These are phyloP conservation scores for Diplosphaera chodatii DNA, from an alignment of 139 green algal species.

Conservation along the genomic window DNA sequence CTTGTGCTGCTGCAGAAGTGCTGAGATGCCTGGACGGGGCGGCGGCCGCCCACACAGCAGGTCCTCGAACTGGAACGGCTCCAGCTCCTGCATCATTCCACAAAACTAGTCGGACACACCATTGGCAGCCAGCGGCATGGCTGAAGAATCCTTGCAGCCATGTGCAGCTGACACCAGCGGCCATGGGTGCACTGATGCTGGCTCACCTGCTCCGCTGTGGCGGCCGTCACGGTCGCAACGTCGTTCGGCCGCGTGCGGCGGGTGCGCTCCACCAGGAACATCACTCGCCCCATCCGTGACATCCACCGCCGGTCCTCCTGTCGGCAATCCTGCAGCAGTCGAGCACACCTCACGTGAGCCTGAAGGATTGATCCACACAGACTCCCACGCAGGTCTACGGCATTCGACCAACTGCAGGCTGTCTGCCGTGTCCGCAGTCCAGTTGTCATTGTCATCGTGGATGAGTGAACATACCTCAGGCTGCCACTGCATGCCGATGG, in stretches of 20 bases:
- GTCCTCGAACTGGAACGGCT: not conserved
- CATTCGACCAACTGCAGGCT: not conserved
- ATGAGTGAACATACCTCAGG: constrained; percentile 3
- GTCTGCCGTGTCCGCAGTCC: too few species aligned
- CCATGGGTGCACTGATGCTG: too few species aligned
- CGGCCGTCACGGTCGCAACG: not conserved
- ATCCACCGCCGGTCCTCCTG: constrained; percentile 21
- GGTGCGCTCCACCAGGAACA: constrained; percentile 38
- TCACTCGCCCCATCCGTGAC: constrained; percentile 30
- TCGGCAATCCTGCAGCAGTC: constrained; percentile 12
- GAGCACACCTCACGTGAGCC: not conserved
- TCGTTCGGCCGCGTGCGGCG: not conserved
- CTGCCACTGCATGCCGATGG: constrained; percentile 42
- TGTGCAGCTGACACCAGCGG: too few species aligned
- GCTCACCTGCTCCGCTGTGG: not conserved
- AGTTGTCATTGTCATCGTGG: too few species aligned
- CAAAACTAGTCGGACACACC: too few species aligned
- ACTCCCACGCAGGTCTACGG: too few species aligned
- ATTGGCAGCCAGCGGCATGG: too few species aligned
- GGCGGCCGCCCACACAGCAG: not conserved
- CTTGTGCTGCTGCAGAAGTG: not conserved
- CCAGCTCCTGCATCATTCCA: not conserved
- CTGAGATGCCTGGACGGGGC: too few species aligned
- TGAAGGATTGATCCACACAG: too few species aligned
- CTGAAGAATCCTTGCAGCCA: too few species aligned